These are phyloP conservation scores for Geranium rotundifolium DNA, from an alignment of 345 rosid species.

Conservation along the genomic window DNA sequence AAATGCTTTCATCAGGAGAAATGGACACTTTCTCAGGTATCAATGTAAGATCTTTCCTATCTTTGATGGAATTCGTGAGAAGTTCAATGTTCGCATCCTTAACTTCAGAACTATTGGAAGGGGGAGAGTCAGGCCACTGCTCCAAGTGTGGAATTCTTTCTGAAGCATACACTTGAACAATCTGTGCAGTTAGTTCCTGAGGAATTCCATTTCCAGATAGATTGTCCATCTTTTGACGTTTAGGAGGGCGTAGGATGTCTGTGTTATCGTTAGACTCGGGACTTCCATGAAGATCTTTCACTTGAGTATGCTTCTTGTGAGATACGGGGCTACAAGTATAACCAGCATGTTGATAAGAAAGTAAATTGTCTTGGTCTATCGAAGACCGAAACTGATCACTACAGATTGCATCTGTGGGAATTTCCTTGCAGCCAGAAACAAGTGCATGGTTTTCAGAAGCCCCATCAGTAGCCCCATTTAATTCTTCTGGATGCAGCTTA, in stretches of 20 bases:
- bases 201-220: conserved; percentile 9
- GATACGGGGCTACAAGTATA: conserved; percentile 17
- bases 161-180: conserved; percentile 10
- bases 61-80: conserved; percentile 5
- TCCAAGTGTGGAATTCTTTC: conserved; percentile 14
- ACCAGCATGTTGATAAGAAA: conserved; percentile 10
- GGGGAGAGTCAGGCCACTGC: conserved; percentile 27
- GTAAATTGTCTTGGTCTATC: conserved; percentile 12
- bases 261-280: conserved; percentile 11
- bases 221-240: conserved; percentile 18
- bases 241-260: conserved; percentile 10
- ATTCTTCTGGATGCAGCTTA: conserved; percentile 13
- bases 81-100: conserved; percentile 10
- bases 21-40: conserved; percentile 2
- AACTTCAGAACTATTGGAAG: conserved; percentile 17
- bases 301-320: conserved; percentile 3
- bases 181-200: conserved; percentile 8
- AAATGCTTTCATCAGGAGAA: conserved; percentile 7
- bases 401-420: background rate
- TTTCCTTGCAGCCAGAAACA: conserved; percentile 1
- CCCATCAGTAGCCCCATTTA: conserved; percentile 1
- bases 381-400: background rate
- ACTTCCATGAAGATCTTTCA: background rate
- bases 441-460: conserved; percentile 5
- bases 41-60: background rate